Conservation (phyloP, 2,329 filamentous ascomycete species). For the Sporothrix curviconia region DNA sequence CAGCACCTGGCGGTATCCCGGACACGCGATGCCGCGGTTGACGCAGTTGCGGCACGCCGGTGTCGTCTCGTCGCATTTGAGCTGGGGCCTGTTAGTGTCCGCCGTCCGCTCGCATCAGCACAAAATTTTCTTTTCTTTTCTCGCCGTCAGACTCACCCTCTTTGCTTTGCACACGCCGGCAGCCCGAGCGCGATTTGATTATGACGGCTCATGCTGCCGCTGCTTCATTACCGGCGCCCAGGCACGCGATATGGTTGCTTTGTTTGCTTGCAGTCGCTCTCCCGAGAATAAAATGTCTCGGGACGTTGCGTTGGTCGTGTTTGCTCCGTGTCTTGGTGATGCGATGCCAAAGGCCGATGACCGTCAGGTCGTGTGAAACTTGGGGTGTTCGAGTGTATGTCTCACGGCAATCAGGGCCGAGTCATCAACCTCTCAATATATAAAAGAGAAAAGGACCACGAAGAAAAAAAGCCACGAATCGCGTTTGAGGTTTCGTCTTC, state of each 20-base stretch:
- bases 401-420: too few species aligned
- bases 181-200: conserved; percentile 19
- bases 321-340: too few species aligned
- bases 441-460: too few species aligned
- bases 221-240: not conserved
- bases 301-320: too few species aligned
- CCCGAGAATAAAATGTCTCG: too few species aligned
- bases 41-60: conserved; percentile 27
- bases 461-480: not conserved
- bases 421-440: too few species aligned
- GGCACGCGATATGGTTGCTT: not conserved
- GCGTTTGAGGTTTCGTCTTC: not conserved
- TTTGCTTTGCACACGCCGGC: conserved; percentile 20
- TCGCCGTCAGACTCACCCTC: conserved; percentile 1
- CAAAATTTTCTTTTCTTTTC: not conserved
- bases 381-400: too few species aligned
- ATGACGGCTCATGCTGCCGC: conserved; percentile 18
- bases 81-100: too few species aligned
- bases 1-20: conserved; percentile 28
- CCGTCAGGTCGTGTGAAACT: too few species aligned
- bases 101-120: too few species aligned
- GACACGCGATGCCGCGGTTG: conserved; percentile 26
- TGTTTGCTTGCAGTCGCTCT: not conserved
- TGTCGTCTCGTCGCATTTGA: conserved; percentile 29
- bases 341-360: too few species aligned